Evolutionary conservation across 495 filamentous ascomycete species (phyloP), one percentile per base, ranked within the genome.

Genomic region (Oidiodendron maius): DNA sequence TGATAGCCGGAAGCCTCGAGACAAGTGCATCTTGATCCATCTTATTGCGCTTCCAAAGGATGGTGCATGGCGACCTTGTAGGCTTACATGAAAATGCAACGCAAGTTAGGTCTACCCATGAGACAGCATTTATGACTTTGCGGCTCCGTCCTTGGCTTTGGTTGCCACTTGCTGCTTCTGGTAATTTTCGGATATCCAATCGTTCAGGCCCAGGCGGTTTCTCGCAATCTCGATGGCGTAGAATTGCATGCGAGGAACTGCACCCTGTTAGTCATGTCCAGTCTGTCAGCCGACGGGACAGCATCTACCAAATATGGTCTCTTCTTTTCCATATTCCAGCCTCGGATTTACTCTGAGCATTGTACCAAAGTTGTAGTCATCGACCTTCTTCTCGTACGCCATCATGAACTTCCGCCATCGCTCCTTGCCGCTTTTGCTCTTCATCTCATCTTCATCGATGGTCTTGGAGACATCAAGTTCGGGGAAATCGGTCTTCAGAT

Each of bases 351-450:
- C 69, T 22, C 93, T 77, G 56, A 99, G 52, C 74, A 99, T 86
- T 3, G 93, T 95, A 39, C 93, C 93, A 67, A 96, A 99, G 72
- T 96, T 99, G 75, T 81, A 99, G 65, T 97, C 94, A 44, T 89
- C 81, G 18, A 99, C 72, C 68, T 80, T 90, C 69, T 94, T 87
- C 69, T 96, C 89, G 65, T 93, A 99, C 61, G 77, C 69, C 74
- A 85, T 89, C 77, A 97, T 86, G 71, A 95, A 99, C 51, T 84
- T 86, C 50, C 93, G 82, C 93, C 93, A 99, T 66, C 78, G 77
- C 65, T 95, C 93, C 74, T 99, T 99, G 61, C 93, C 94, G 11
- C 71, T 71, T 71, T 94, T 94, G 77, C 85, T 95, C 81, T 99
- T 99, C 93, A 99, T 96, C 52, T 83, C 71, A 52, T 96, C 86